A percentile compares a stretch with the other conserved stretches of the same genome.
These are phyloP conservation scores for Quaeritorhiza haematococci DNA, from an alignment of 371 early-diverging fungal genomes.

Conservation along the genomic window DNA sequence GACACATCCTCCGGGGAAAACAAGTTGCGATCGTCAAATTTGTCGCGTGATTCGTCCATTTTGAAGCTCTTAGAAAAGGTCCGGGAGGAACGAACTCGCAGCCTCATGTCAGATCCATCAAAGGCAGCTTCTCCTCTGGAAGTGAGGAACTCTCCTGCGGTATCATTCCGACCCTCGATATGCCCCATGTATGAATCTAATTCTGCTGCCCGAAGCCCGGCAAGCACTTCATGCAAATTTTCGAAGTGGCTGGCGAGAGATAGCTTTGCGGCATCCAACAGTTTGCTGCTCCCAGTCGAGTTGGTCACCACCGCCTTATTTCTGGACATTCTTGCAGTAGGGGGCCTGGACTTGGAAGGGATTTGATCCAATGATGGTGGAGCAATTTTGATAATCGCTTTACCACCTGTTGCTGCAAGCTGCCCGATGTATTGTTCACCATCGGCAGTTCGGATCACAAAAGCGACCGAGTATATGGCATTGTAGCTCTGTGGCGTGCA, in stretches of 20 bases:
- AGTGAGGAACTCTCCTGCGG: slow-evolving; percentile 7
- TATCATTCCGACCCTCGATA: too few species aligned
- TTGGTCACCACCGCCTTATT: not conserved
- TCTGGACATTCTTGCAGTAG: not conserved
- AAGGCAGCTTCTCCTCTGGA: slow-evolving; percentile 18
- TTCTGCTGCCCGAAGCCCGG: slow-evolving; percentile 43
- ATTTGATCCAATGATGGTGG: slow-evolving; percentile 23
- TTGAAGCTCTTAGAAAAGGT: too few species aligned
- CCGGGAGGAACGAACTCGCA: too few species aligned
- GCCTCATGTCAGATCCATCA: slow-evolving; percentile 45
- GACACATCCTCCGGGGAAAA: too few species aligned
- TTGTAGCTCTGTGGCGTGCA: slow-evolving; percentile 36
- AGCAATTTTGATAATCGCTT: slow-evolving; percentile 49
- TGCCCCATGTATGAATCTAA: slow-evolving; percentile 31
- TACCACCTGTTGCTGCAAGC: slow-evolving; percentile 39
- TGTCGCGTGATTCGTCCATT: too few species aligned
- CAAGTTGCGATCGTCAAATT: too few species aligned
- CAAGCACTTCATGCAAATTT: slow-evolving; percentile 42
- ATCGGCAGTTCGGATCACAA: slow-evolving; percentile 36
- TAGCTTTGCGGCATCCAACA: slow-evolving; percentile 2
- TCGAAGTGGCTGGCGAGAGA: slow-evolving; percentile 30
- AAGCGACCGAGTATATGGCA: slow-evolving; percentile 28
- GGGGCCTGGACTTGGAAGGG: not conserved
- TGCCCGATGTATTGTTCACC: slow-evolving; percentile 47
- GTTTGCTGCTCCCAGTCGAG: not conserved